phyloP scores from a whole-genome alignment of 1,284 basidiomycete genomes.

The Gymnopus androsaceus region DNA sequence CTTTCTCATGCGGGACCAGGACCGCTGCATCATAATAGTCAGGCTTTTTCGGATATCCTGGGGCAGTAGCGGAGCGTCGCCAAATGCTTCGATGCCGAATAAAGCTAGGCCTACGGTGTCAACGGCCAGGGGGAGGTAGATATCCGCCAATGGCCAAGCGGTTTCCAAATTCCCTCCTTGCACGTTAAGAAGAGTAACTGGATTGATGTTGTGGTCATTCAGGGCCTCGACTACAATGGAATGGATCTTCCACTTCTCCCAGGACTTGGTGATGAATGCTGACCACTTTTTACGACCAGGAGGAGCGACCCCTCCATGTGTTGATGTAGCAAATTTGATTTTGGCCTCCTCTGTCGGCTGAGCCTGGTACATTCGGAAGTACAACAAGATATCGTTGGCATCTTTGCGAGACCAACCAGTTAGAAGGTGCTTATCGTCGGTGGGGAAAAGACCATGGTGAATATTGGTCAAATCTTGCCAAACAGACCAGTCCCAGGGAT shows the following conservation, averaged over 20 bases:
- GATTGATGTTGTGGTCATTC: slow-evolving; percentile 21
- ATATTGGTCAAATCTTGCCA: slow-evolving; percentile 29
- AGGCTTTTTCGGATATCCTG: slow-evolving; percentile 10
- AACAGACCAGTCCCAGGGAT: slow-evolving; percentile 24
- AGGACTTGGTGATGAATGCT: slow-evolving; percentile 17
- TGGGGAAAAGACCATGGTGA: slow-evolving; percentile 26
- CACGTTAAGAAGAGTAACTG: slow-evolving; percentile 8
- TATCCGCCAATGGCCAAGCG: slow-evolving; percentile 20
- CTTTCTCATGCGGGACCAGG: slow-evolving; percentile 20
- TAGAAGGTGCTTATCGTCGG: slow-evolving; percentile 21
- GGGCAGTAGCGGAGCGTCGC: slow-evolving; percentile 9
- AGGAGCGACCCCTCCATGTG: slow-evolving; percentile 2
- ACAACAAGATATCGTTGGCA: slow-evolving; percentile 20
- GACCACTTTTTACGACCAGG: slow-evolving; percentile 26
- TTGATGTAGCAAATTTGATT: slow-evolving; percentile 19
- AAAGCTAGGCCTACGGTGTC: slow-evolving; percentile 24
- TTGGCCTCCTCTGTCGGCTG: slow-evolving; percentile 17
- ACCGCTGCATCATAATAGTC: slow-evolving; percentile 15
- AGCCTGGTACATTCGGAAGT: slow-evolving; percentile 21
- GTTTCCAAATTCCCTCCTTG: background rate
- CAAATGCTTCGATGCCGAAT: slow-evolving; percentile 24
- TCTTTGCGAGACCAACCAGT: slow-evolving; percentile 18
- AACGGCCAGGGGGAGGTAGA: slow-evolving; percentile 21
- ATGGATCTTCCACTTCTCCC: slow-evolving; percentile 26
- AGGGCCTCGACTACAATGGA: slow-evolving; percentile 20